Base-by-base conservation (phyloP, 2,329 filamentous ascomycete genomes). In the Aspergillus costaricaensis region DNA sequence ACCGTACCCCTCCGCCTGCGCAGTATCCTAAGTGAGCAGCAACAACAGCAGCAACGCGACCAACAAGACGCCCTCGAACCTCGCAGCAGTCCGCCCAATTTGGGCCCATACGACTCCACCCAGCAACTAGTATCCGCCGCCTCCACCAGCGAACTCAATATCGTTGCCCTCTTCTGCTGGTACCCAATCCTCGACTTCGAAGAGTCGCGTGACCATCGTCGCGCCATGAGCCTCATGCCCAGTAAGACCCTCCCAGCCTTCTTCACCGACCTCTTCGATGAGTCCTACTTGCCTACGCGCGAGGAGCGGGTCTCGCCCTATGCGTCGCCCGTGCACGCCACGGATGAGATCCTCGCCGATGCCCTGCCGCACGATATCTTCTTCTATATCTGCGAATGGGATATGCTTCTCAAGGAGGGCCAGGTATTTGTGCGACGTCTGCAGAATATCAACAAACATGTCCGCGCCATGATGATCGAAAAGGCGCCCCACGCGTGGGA, bases 181-280 rank as follows among this genome's bases (percentile, higher is more conserved):
- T 88, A 88, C 63, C 86, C 86, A 1, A 80, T 84, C 25, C 81
- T 86, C 38, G 86, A 88, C 72, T 88, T 87, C 71, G 84, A 86
- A 12, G 79, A 83, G 53, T 83, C 85, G 2, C 83, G 86, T 30
- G 83, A 81, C 23, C 80, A 86, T 64, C 85, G 86, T 32, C 82
- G 85, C 43, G 81, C 81, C 39, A 83, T 82, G 57, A 85, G 81
- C 66, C 65, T 78, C 25, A 80, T 84, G 60, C 82, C 84, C 6
- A 81, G 80, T 51, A 81, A 80, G 62, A 77, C 80, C 9, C 76
- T 83, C 6, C 79, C 81, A 14, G 65, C 72, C 3, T 79, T 80
- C 62, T 79, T 83, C 67, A 82, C 80, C 52, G 74, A 72, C 52
- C 76, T 84, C 41, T 83, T 83, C 65, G 81, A 82, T 60, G 73